phyloP scores from a whole-genome alignment of 1,139 yeast genomes.

The Suhomyces wounanorum region DNA sequence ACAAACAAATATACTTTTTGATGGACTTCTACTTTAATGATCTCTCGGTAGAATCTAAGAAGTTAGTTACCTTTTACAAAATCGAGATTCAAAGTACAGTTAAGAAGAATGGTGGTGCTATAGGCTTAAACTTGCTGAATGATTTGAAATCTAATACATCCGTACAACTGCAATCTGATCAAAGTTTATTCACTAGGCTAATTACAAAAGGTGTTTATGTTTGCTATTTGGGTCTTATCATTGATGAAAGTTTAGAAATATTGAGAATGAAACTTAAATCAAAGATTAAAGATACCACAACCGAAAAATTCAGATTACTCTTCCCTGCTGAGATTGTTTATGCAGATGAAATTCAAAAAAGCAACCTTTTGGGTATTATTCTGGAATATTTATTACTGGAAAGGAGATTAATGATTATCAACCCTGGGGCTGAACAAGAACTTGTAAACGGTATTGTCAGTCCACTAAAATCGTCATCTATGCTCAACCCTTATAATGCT shows the following conservation, averaged over 20 bases:
- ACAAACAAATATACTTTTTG: constrained; percentile 35
- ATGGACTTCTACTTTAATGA: constrained; percentile 35
- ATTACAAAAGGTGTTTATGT: constrained; percentile 31
- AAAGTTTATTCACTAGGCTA: constrained; percentile 18
- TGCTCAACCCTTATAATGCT: not conserved
- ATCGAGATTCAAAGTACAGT: constrained; percentile 27
- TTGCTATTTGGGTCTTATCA: constrained; percentile 33
- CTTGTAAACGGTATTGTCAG: not conserved
- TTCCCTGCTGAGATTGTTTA: constrained; percentile 31
- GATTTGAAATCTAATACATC: constrained; percentile 6
- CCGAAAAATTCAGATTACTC: constrained; percentile 21
- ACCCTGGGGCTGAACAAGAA: not conserved
- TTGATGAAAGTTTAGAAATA: constrained; percentile 35
- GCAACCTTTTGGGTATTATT: constrained; percentile 19
- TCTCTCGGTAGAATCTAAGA: constrained; percentile 23
- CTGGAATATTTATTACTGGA: constrained; percentile 20
- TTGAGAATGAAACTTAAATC: constrained; percentile 21
- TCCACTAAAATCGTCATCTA: not conserved
- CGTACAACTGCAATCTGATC: constrained; percentile 14
- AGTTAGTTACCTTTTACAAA: constrained; percentile 30
- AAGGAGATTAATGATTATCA: not conserved
- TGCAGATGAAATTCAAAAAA: constrained; percentile 22
- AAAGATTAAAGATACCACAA: constrained; percentile 16
- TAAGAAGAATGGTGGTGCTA: constrained; percentile 20
- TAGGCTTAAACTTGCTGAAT: constrained; percentile 15